Base-by-base conservation (phyloP, 257 asterid species). In the Fraxinus pennsylvanica region DNA sequence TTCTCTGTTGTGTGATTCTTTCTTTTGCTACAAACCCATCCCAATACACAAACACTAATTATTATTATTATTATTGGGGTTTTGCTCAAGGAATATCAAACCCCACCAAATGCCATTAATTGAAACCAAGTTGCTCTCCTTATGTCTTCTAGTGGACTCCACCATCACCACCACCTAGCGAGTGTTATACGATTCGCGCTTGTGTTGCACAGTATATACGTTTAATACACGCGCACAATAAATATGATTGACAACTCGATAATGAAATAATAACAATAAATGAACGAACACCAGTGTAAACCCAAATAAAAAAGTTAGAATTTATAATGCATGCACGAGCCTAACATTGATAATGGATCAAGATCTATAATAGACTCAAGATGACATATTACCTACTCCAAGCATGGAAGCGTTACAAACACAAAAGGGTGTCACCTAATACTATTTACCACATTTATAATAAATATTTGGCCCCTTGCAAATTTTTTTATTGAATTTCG, bases 1-100 rank as follows among this genome's bases (percentile, higher is more conserved):
- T 84, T 80, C 81, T 74, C 71, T 74, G 71, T 83, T 74, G 78
- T 65, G 89, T 85, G 91, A 87, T 89, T 83, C 91, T 89, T 83
- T 87, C 77, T 83, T 85, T 87, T 81, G 87, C 80, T 77, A 61
- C 73, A 86, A 89, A 83, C 82, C 79, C 88, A 83, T 89, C 84
- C 88, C 81, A 83, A 85, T 84, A 87, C 90, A 87, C 85, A 74
- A 63, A 89, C 83, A 27, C 82, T 79, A 75, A 57, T 65, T 43
- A 73, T 70, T 39, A 63, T 63, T 33, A 78, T 82, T 78, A 80
- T 39, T 39, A 39, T 9, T 39, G 17, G 74, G 82, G 74, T 86
- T 82, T 74, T 79, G 77, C 68, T 76, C 76, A 79, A 76, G 78
- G 80, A 79, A 79, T 79, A 86, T 76, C 12, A 77, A 78, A 80